Conservation (phyloP, 1,284 basidiomycete genomes). For the Lentinula novae-zelandiae region DNA sequence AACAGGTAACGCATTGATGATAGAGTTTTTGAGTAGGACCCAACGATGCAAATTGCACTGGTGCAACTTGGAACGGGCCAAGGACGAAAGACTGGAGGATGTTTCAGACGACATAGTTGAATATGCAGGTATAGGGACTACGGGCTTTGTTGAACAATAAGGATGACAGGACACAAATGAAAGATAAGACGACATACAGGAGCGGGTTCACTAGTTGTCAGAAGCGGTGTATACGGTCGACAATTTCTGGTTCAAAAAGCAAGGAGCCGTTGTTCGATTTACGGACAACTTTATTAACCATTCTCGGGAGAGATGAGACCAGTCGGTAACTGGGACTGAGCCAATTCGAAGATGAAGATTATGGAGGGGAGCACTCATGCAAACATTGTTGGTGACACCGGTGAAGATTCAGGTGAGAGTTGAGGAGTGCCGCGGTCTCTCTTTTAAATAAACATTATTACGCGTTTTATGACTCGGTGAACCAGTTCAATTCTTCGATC, state of each 20-base stretch:
- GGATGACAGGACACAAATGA: conserved; percentile 20
- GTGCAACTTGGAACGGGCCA: conserved; percentile 75
- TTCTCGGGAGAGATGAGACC: conserved; percentile 50
- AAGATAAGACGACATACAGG: conserved; percentile 9
- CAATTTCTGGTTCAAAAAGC: conserved; percentile 80
- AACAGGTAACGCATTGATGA: conserved; percentile 46
- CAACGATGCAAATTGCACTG: conserved; percentile 75
- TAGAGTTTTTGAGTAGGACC: conserved; percentile 82
- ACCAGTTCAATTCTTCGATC: background rate
- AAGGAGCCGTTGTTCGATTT: conserved; percentile 79
- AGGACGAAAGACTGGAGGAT: conserved; percentile 42
- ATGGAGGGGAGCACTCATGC: conserved; percentile 31
- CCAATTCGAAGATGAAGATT: conserved; percentile 27
- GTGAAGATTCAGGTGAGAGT: conserved; percentile 26
- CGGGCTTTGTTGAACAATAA: background rate
- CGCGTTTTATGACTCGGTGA: conserved; percentile 1
- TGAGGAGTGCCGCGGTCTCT: background rate
- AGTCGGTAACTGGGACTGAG: conserved; percentile 32
- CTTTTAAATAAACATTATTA: background rate
- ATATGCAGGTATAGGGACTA: conserved; percentile 10
- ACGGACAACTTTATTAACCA: conserved; percentile 78
- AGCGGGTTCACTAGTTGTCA: conserved; percentile 17
- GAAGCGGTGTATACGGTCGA: conserved; percentile 77
- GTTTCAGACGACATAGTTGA: conserved; percentile 40
- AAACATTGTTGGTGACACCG: conserved; percentile 40